Evolutionary conservation across 2,329 filamentous ascomycete species (phyloP).

Genomic region (Pseudogymnoascus pannorum): DNA sequence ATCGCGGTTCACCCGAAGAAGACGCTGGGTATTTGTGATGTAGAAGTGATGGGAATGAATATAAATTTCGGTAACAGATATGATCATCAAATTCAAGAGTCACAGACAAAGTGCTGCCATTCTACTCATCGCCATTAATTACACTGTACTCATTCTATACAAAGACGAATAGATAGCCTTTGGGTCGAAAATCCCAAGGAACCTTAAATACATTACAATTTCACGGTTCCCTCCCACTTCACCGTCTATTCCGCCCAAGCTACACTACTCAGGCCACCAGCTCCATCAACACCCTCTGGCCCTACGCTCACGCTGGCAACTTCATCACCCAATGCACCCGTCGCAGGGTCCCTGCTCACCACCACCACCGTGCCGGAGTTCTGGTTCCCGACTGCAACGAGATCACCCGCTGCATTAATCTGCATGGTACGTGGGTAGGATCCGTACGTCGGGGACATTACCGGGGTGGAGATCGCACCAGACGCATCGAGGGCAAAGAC

Average conservation of each 20-base stretch:
- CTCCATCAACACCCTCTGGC: slow-evolving; percentile 35
- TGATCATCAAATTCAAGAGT: no score
- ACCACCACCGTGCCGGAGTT: slow-evolving; percentile 34
- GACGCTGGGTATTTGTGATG: no score
- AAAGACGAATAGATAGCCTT: no score
- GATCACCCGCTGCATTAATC: slow-evolving; percentile 35
- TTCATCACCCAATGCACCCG: slow-evolving; percentile 34
- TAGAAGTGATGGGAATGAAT: no score
- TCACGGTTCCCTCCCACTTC: neutral
- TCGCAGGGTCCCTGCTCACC: slow-evolving; percentile 33
- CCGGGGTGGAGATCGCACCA: slow-evolving; percentile 33
- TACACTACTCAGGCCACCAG: slow-evolving; percentile 42
- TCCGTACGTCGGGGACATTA: slow-evolving; percentile 38
- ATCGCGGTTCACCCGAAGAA: no score
- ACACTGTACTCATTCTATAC: no score
- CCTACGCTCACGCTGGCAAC: slow-evolving; percentile 36
- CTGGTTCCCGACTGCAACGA: slow-evolving; percentile 39
- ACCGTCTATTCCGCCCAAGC: slow-evolving; percentile 43
- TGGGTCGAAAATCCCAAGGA: no score
- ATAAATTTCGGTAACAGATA: no score
- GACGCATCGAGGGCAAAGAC: slow-evolving; percentile 31
- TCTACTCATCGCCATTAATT: no score
- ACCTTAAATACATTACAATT: no score
- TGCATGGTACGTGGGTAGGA: slow-evolving; percentile 38
- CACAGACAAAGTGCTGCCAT: no score